phyloP scores from a whole-genome alignment of 2,329 filamentous ascomycete species.

The Alternaria metachromatica region DNA sequence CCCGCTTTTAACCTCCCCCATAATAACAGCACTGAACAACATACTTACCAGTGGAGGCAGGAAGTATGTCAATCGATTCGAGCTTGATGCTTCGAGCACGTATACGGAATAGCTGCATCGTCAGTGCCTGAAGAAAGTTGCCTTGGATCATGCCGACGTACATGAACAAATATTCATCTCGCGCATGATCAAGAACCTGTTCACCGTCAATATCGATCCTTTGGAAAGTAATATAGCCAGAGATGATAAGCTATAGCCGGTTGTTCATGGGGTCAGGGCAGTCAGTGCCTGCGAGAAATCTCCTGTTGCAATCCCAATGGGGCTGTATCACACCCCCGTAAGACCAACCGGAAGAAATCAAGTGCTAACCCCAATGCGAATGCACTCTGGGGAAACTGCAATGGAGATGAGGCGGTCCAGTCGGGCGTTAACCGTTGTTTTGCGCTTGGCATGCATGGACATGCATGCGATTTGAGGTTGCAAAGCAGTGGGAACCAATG shows the following conservation, averaged over 20 bases:
- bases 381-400: slow-evolving; percentile 10
- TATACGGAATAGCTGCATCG: slow-evolving; percentile 58
- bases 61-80: slow-evolving; percentile 57
- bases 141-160: slow-evolving; percentile 52
- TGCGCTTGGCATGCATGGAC: slow-evolving; percentile 26
- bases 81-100: slow-evolving; percentile 60
- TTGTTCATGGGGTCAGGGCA: neutral
- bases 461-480: slow-evolving; percentile 15
- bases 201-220: slow-evolving; percentile 47
- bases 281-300: neutral
- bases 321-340: slow-evolving; percentile 9
- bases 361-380: neutral
- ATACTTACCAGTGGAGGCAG: slow-evolving; percentile 55
- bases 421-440: slow-evolving; percentile 16
- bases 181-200: slow-evolving; percentile 66
- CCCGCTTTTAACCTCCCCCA: slow-evolving; percentile 30
- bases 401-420: slow-evolving; percentile 30
- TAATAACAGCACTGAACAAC: slow-evolving; percentile 33
- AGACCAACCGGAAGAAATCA: slow-evolving; percentile 2
- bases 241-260: neutral
- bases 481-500: slow-evolving; percentile 25
- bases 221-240: neutral
- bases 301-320: slow-evolving; percentile 1
- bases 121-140: slow-evolving; percentile 61
- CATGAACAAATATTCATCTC: slow-evolving; percentile 81